Base-by-base conservation (phyloP, 148 eudicot genomes). In the Chenopodium formosanum region DNA sequence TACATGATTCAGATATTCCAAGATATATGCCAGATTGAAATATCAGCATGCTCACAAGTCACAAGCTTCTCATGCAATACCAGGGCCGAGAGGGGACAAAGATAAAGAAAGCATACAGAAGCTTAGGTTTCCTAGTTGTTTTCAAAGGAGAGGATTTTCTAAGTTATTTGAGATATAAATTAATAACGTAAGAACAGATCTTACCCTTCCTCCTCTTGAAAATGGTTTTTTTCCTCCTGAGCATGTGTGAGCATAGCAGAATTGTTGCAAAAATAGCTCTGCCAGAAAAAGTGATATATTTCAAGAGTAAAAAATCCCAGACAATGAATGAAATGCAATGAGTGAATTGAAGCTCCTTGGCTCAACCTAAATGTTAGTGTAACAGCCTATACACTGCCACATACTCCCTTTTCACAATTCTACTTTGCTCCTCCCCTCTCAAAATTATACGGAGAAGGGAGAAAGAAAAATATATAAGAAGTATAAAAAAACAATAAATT, bases 201-300 rank as follows among this genome's bases (percentile, higher is more conserved):
- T 90, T 88, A 95, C 98, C 93, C 85, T 84, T 84, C 89, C 89
- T 65, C 98, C 98, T 84, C 86, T 87, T 32, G 92, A 76, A 82
- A 96, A 94, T 31, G 98, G 99, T 76, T 90, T 88, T 72, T 17
- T 83, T 67, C 85, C 88, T 78, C 86, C 87, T n/a, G 90, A 88
- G 90, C 98, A 96, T 20, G 93, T 85, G 85, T 94, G 99, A 64
- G 95, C 94, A 79, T 96, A 94, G 81, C 99, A 96, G 74, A 96
- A 94, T 79, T 94, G 99, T 66, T 90, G 94, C 88, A 94, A 73
- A 82, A 96, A 96, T 32, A 96, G 85, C 83, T 92, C 99, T 96
- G 68, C 71, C 37, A 81, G 34, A 48, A 78, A 40, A 78, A 78
- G 14, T 71, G 52, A 71, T 50, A n/a, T n/a, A 27, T 75, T 32